phyloP scores from a whole-genome alignment of 108 stramenopile genomes.

The Cyclotella sp. region DNA sequence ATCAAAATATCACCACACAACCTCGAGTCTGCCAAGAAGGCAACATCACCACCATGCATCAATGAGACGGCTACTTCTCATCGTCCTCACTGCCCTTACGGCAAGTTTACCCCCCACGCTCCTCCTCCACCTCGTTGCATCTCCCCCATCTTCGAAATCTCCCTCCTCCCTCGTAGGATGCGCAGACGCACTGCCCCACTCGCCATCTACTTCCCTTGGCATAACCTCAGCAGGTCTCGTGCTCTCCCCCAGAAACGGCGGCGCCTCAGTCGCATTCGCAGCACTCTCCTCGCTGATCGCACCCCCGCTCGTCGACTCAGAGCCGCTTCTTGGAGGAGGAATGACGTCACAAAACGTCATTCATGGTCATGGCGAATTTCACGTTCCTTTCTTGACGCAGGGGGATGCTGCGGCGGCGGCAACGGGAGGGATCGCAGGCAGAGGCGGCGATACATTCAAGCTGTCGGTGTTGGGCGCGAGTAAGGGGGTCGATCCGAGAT shows the following conservation, averaged over 20 bases:
- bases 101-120: slow-evolving; percentile 29
- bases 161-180: background rate
- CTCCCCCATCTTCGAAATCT: slow-evolving; percentile 4
- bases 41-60: background rate
- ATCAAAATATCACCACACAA: no score
- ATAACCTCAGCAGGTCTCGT: background rate
- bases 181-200: background rate
- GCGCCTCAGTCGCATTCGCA: background rate
- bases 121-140: slow-evolving; percentile 10
- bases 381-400: background rate
- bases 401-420: slow-evolving; percentile 7
- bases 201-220: background rate
- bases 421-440: no score
- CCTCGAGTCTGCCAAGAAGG: no score
- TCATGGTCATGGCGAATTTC: background rate
- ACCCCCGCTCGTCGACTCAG: background rate
- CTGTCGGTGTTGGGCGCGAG: slow-evolving; percentile 30
- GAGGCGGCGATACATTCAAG: slow-evolving; percentile 23
- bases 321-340: background rate
- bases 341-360: background rate
- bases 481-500: slow-evolving; percentile 26
- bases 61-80: slow-evolving; percentile 39
- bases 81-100: slow-evolving; percentile 41
- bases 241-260: background rate
- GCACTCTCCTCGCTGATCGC: background rate